These are phyloP conservation scores for Tarenaya hassleriana DNA, from an alignment of 345 rosid species.

Conservation along the genomic window DNA sequence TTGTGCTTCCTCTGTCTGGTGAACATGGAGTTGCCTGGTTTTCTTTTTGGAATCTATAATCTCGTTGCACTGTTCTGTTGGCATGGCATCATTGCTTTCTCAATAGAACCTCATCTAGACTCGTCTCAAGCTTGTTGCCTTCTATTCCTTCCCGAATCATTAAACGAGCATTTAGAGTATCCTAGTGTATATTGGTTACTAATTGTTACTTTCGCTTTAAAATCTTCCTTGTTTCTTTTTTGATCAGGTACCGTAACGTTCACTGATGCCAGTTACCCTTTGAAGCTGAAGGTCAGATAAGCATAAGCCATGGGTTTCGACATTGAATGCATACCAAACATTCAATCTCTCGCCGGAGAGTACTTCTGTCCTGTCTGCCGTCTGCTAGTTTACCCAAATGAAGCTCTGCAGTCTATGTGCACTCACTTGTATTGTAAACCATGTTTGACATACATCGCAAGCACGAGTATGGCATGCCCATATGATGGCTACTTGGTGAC, in stretches of 20 bases:
- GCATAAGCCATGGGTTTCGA: conserved; percentile 68
- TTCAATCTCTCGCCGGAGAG: conserved; percentile 66
- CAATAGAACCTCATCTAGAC: too few relatives aligned
- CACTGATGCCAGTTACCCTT: background rate
- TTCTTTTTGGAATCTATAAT: too few relatives aligned
- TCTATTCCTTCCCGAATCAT: too few relatives aligned
- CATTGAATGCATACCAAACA: conserved; percentile 60
- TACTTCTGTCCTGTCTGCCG: conserved; percentile 81
- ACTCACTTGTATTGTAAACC: conserved; percentile 78
- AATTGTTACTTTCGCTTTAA: background rate
- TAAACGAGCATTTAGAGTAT: too few relatives aligned
- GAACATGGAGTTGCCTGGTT: too few relatives aligned
- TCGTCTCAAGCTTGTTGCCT: too few relatives aligned
- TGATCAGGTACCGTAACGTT: background rate
- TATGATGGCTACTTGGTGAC: conserved; percentile 77
- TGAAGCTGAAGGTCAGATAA: conserved; percentile 35
- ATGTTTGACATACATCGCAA: conserved; percentile 50
- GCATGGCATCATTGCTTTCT: too few relatives aligned
- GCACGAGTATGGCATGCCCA: conserved; percentile 71
- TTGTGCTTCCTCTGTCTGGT: too few relatives aligned
- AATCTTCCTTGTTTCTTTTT: too few relatives aligned
- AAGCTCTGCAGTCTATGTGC: conserved; percentile 79
- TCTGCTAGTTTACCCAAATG: conserved; percentile 65
- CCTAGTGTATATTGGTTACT: background rate
- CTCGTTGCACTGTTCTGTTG: too few relatives aligned